Conservation (phyloP, 2,329 filamentous ascomycete species). For the Aspergillus sp. region DNA sequence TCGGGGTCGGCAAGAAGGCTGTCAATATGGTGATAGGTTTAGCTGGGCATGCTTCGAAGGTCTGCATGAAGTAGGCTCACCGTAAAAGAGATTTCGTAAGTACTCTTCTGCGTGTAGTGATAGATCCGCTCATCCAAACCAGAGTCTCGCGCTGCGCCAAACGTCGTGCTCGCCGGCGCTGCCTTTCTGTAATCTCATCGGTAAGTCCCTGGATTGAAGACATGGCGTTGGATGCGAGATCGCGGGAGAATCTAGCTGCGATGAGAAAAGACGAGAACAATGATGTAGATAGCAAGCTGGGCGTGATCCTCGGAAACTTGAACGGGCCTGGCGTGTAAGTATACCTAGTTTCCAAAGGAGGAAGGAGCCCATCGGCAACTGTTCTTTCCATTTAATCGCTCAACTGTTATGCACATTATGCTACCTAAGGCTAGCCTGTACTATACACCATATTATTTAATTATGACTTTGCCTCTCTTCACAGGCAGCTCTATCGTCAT, state of each 20-base stretch:
- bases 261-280: background rate
- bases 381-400: background rate
- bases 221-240: background rate
- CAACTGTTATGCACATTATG: background rate
- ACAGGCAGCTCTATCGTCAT: slow-evolving; percentile 27
- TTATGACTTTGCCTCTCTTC: slow-evolving; percentile 2
- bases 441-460: slow-evolving; percentile 4
- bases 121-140: background rate
- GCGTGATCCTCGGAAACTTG: background rate
- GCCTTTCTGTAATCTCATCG: background rate
- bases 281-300: background rate
- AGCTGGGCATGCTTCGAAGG: background rate
- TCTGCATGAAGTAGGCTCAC: background rate
- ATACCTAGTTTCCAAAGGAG: background rate
- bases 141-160: background rate
- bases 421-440: background rate
- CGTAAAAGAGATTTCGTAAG: background rate
- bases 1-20: background rate
- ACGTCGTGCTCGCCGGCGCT: background rate
- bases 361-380: background rate
- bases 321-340: background rate
- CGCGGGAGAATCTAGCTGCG: background rate
- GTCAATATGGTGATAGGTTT: background rate
- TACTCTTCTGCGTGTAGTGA: background rate
- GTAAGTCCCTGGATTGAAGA: background rate